A percentile compares a stretch with the other conserved stretches of the same genome.
Conservation (phyloP, 768 basidiomycete species). For the Pleurotus djamor region DNA sequence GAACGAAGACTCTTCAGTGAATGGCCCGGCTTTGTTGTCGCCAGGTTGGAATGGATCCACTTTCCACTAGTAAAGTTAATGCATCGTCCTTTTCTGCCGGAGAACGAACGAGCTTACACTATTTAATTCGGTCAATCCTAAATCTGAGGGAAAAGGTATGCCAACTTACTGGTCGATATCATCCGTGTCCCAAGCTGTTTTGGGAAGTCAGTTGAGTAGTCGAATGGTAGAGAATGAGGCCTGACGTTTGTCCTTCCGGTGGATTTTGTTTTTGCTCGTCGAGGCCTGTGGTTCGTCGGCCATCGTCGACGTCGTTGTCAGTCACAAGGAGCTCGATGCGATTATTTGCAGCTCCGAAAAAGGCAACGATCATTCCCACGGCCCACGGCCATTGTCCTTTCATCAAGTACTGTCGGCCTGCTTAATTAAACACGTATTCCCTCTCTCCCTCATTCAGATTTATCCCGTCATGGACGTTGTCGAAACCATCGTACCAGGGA, state of each 20-base stretch:
- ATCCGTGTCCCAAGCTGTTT: slow-evolving; percentile 95
- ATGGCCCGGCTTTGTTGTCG: slow-evolving; percentile 81
- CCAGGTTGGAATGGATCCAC: slow-evolving; percentile 71
- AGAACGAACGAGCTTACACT: slow-evolving; percentile 39
- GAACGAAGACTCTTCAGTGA: slow-evolving; percentile 96
- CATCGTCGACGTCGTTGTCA: slow-evolving; percentile 24
- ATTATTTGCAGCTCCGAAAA: slow-evolving; percentile 6
- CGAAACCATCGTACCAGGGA: slow-evolving; percentile 25
- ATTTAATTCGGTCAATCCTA: slow-evolving; percentile 6
- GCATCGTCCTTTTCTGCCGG: background rate
- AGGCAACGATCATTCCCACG: background rate
- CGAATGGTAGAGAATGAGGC: too few relatives aligned
- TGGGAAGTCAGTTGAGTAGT: slow-evolving; percentile 14
- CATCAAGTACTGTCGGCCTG: too few relatives aligned
- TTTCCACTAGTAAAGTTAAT: slow-evolving; percentile 64
- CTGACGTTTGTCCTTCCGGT: slow-evolving; percentile 95
- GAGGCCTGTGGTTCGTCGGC: slow-evolving; percentile 39
- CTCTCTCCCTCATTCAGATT: slow-evolving; percentile 6
- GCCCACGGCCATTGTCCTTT: background rate
- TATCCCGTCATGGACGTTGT: slow-evolving; percentile 47
- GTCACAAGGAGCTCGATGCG: background rate
- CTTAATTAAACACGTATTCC: background rate
- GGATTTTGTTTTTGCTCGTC: slow-evolving; percentile 81
- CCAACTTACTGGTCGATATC: slow-evolving; percentile 93
- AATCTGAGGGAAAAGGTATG: slow-evolving; percentile 3